Evolutionary conservation across 805 yeast genomes (phyloP), one percentile per base, ranked within the genome.

Genomic region (Grigorovia humatica): DNA sequence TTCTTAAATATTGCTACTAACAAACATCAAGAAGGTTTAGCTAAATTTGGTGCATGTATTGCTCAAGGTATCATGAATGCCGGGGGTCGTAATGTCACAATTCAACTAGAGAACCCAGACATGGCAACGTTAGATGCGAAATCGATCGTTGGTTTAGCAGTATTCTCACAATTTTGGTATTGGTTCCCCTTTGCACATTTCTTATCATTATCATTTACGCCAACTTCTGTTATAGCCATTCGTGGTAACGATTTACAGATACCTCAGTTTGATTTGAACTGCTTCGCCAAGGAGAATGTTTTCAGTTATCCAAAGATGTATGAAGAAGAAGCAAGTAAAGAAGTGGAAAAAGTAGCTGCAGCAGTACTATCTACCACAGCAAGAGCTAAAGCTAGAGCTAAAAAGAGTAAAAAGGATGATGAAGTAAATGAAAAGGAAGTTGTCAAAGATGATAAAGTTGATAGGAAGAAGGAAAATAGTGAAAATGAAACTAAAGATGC

Each of bases 41-140:
- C 98, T 43, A 90, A 89, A 72, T 93, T 91, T 70, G 99, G 99
- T 66, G 97, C 98, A 32, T 88, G 97, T 17, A 73, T 93, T 48
- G 91, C 96, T 13, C 97, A 91, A 73, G 99, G 99, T 69, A 91
- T 93, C 57, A 83, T 93, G 66, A 97, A 93, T 72, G 99, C 98
- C 11, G 97, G 99, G 70, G 99, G 99, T 12, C 82, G 98, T 66
- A 93, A 93, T 62, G 95, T 86, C n/a, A 89, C 98, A 0, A 89
- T 93, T 57, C 85, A 85, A 59, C 74, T 91, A 48, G 97, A 93
- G 69, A 88, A 90, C 67, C 63, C 82, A 23, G 90, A 89, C 59
- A 88, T 96, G 43, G 95, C 89, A 54, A 88, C 96, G 19, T 77
- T 93, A 57, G 91, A 93, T 70, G 82, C 84, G 65, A 85, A 86